phyloP scores from a whole-genome alignment of 768 basidiomycete species.

The Suillus decipiens region DNA sequence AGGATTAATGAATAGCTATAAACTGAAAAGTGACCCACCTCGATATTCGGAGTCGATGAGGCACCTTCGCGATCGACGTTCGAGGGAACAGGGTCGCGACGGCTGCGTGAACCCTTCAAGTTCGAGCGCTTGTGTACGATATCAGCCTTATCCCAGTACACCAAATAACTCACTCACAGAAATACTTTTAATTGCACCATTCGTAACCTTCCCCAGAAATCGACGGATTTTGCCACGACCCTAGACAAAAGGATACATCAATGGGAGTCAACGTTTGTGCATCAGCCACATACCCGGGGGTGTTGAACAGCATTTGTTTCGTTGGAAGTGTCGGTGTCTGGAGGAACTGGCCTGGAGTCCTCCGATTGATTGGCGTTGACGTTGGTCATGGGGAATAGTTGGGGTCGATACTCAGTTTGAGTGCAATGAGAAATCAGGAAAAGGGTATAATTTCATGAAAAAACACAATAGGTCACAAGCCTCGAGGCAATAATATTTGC shows the following conservation, averaged over 20 bases:
- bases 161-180: background rate
- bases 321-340: background rate
- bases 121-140: too few relatives aligned
- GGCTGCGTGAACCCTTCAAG: too few relatives aligned
- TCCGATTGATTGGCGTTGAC: background rate
- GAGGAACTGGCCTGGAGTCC: background rate
- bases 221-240: background rate
- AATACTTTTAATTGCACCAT: background rate
- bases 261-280: background rate
- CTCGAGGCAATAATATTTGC: background rate
- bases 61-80: too few relatives aligned
- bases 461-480: background rate
- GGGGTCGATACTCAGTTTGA: background rate
- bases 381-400: background rate
- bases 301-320: background rate
- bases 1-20: too few relatives aligned
- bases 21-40: too few relatives aligned
- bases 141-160: too few relatives aligned
- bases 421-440: too few relatives aligned
- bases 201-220: background rate
- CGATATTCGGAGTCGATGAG: too few relatives aligned
- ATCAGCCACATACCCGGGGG: background rate
- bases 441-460: too few relatives aligned
- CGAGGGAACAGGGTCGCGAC: too few relatives aligned
- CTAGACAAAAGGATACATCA: background rate